These are phyloP conservation scores for Brassica rapa DNA, from an alignment of 345 rosid genomes.

Conservation along the genomic window DNA sequence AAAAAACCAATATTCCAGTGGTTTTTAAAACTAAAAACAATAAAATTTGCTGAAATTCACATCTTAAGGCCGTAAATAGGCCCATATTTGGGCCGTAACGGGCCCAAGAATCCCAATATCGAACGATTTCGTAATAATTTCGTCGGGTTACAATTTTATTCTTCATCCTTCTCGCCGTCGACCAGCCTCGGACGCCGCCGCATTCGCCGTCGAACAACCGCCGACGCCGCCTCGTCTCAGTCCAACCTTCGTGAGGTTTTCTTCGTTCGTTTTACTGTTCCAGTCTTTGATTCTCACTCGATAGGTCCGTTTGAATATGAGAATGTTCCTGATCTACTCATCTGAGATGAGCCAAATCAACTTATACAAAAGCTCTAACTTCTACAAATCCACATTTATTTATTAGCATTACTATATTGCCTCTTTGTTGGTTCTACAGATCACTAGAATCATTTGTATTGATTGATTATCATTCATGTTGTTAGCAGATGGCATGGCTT, in stretches of 20 bases:
- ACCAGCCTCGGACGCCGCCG: background rate
- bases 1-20: no score
- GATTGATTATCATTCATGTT: background rate
- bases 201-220: background rate
- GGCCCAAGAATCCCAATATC: background rate
- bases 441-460: no score
- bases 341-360: background rate
- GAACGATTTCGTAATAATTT: background rate
- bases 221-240: background rate
- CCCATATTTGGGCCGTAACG: background rate
- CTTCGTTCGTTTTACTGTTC: background rate
- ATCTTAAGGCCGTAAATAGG: no score
- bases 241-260: background rate
- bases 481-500: constrained; percentile 55
- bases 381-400: background rate
- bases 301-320: background rate
- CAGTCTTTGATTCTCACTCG: background rate
- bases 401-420: no score
- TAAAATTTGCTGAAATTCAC: no score
- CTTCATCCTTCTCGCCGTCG: constrained; percentile 10
- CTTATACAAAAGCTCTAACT: background rate
- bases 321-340: background rate
- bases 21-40: no score
- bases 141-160: background rate
- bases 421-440: no score